Conservation (phyloP, 2,329 filamentous ascomycete genomes). For the Leptographium wingfieldii region DNA sequence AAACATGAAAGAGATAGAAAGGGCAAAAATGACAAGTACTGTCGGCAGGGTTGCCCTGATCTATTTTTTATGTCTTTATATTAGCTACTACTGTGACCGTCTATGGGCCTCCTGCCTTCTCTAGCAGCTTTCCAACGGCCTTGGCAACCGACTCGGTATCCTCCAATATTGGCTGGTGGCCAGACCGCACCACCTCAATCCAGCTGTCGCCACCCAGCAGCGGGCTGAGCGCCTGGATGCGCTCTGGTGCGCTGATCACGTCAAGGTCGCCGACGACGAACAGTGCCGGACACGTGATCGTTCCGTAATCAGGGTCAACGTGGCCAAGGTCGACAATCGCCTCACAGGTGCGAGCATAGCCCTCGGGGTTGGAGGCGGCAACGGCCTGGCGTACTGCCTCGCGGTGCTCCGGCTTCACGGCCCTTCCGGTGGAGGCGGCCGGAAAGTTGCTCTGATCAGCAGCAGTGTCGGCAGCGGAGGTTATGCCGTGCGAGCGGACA, state of each 20-base stretch:
- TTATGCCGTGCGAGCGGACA: constrained; percentile 17
- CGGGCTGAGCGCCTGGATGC: constrained; percentile 16
- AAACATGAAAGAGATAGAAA: neutral
- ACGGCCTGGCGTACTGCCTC: constrained; percentile 18
- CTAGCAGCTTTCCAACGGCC: constrained; percentile 2
- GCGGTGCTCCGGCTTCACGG: constrained; percentile 4
- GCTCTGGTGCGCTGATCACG: constrained; percentile 17
- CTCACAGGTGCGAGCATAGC: constrained; percentile 20
- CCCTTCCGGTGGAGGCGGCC: constrained; percentile 11
- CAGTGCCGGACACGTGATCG: constrained; percentile 18
- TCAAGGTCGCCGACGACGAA: constrained; percentile 21
- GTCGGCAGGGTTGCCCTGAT: too few relatives aligned
- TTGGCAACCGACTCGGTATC: constrained; percentile 1
- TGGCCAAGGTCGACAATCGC: constrained; percentile 17
- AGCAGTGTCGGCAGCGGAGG: constrained; percentile 15
- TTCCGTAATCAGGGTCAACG: constrained; percentile 19
- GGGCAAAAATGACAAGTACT: neutral
- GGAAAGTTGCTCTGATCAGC: constrained; percentile 19
- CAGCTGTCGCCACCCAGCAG: constrained; percentile 19
- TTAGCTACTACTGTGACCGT: neutral
- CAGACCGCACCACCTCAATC: constrained; percentile 7
- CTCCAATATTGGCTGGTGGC: constrained; percentile 11
- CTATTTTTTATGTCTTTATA: neutral
- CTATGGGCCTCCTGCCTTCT: neutral
- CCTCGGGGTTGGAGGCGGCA: constrained; percentile 18